Base-by-base conservation (phyloP, 768 basidiomycete species). In the Coprinopsis cinerea region DNA sequence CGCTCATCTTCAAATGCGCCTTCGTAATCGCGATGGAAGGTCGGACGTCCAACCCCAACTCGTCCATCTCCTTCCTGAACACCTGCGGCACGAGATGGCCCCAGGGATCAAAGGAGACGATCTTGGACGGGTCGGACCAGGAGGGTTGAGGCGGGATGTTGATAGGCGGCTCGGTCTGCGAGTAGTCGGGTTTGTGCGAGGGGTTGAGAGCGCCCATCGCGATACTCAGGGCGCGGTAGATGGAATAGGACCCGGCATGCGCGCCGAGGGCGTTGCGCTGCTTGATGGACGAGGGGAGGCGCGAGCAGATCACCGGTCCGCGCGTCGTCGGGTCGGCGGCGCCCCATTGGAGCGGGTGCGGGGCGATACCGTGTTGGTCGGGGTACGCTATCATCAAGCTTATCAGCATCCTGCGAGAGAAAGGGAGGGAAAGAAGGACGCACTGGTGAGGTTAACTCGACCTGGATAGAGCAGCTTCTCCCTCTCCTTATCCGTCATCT, bases 21-120 rank as follows among this genome's bases (percentile, higher is more conserved):
- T 83, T 85, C 9, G 95, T 98, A 45, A 95, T 81, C 1, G 92
- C 88, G 57, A 98, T 97, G 48, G 91, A 93, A 0, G 95, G 95
- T 14, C 93, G 73, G 30, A 93, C 75, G 64, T 98, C 94, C 49
- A 96, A 68, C 0, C 88, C 88, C 44, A 71, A 64, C 35, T 74
- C 76, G 32, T 85, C 80, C 23, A 78, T 68, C 63, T 85, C 80
- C 36, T 68, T 68, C 46, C 70, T 71, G 68, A 83, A 93, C 0
- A 85, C 78, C 23, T 76, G 76, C 3, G 85, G 90, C 0, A 85
- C 88, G 45, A 95, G 69, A 58, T 95, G 92, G 1, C 94, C 94
- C 81, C 83, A 96, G 0, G 94, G 94, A 59, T 98, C 94, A 62
- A 97, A 86, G 3, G 84, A 83, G 34, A 95, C 93, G 58, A 97